Base-by-base conservation (phyloP, 2,329 filamentous ascomycete genomes). In the Sclerotinia nivalis region DNA sequence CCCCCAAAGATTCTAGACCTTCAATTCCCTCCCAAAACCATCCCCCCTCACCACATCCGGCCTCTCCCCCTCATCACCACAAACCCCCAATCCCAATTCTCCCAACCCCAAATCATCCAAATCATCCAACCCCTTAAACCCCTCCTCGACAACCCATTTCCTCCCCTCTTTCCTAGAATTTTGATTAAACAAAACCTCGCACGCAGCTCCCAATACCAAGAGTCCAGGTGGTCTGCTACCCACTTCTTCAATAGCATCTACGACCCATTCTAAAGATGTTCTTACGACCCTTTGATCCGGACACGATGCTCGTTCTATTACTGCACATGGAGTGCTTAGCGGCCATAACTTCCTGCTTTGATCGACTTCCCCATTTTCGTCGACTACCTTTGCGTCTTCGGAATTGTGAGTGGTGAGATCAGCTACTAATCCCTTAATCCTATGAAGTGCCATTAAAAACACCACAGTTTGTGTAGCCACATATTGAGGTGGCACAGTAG, bases 381-480 rank as follows among this genome's bases (percentile, higher is more conserved):
- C 69, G 22, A 78, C 74, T 55, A 67, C 75, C 75, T 73, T 82
- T 2, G 76, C 72, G 55, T 82, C 80, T 4, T 79, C 73, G 15
- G 81, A 79, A 15, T 77, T 73, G 47, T 73, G 69, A 0, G 78
- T 79, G 0, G 88, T 91, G 71, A 99, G 82, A 76, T 92, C 91
- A 9, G 84, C 83, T 0, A 97, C 86, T 1, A 99, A 83, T 0
- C 88, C 91, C 4, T 82, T 83, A 22, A 99, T 89, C 66, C 96
- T 87, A 81, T 99, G 96, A 72, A 99, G 82, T 5, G 93, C 93
- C 96, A 99, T 99, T 61, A 99, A 82, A 74, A 98, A 97, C 5
- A 99, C 92, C 0, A 96, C 92, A 0, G 96, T 98, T 70, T 94
- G 87, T 12, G 87, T 91, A 2, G 85, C 79, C 0, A 94, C 87